Base-by-base conservation (phyloP, 2,329 filamentous ascomycete genomes). In the Cytospora leucostoma region DNA sequence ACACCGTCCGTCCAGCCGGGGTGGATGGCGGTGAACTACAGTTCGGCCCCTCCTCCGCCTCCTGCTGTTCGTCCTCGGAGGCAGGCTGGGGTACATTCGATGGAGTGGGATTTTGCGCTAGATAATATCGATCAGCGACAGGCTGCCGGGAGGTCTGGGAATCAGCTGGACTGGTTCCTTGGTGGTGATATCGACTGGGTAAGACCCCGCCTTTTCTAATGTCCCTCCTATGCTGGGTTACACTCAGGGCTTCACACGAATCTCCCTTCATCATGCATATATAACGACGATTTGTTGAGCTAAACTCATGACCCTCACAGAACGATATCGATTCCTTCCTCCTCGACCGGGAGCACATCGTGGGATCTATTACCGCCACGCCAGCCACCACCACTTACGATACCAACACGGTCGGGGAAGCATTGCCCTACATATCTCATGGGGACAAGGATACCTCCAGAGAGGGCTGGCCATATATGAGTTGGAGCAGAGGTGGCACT, bases 31-130 rank as follows among this genome's bases (percentile, higher is more conserved):
- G 44, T 47, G 44, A 47, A 47, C n/a, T 47, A 47, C 4, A 27
- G 4, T 27, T 27, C 27, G 75, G 73, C 21, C 10, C 7, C 47
- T 59, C 11, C 34, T 3, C 1, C 21, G 10, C 12, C 15, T 7
- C 3, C 21, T 51, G 38, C 19, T 38, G 17, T 13, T 35, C 44
- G 38, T 17, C 15, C 13, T 38, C n/a, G 2, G 6, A 61, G 7
- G 27, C 37, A 32, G 40, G 19, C 17, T 44, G 44, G 32, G 66
- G 71, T 68, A 70, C 72, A 65, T 71, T 74, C 33, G 62, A 65
- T 33, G 56, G 33, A 55, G 15, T 66, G 65, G 65, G 38, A 53
- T 35, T 66, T 59, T 32, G 62, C 59, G 35, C n/a, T 65, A 56
- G 60, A 59, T 15, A 15, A 50, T 10, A 17, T 56, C 53, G 56